Evolutionary conservation across 73 alveolate species (phyloP).

Genomic region (Paramecium octaurelia): DNA sequence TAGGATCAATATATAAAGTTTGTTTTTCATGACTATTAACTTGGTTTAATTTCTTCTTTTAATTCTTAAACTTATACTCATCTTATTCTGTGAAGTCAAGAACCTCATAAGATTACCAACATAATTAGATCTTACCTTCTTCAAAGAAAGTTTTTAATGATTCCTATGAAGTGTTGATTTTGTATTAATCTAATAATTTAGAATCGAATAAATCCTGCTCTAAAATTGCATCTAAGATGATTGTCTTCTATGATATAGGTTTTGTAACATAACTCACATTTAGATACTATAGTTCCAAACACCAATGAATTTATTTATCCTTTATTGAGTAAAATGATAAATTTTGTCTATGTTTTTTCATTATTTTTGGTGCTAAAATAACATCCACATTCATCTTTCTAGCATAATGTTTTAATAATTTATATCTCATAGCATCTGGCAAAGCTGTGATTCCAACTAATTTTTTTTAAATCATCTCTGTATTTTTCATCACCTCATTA

Average conservation of each 20-base stretch:
- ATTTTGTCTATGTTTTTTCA: constrained; percentile 36
- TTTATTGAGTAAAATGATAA: constrained; percentile 36
- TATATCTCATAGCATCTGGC: constrained; percentile 51
- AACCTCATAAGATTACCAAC: constrained; percentile 7
- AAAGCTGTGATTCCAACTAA: constrained; percentile 32
- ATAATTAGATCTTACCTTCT: neutral
- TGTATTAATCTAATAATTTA: neutral
- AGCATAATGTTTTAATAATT: constrained; percentile 37
- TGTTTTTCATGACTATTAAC: neutral
- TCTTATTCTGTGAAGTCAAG: neutral
- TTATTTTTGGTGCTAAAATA: constrained; percentile 41
- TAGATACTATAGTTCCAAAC: constrained; percentile 8
- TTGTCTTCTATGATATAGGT: constrained; percentile 7
- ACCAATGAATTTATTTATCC: constrained; percentile 46
- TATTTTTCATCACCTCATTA: constrained; percentile 1
- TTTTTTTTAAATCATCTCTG: constrained; percentile 10
- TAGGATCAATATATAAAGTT: neutral
- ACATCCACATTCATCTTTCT: constrained; percentile 10
- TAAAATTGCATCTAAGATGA: neutral
- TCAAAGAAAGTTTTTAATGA: neutral
- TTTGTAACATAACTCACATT: neutral
- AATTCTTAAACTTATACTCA: constrained; percentile 24
- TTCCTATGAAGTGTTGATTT: neutral
- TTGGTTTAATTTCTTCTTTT: neutral
- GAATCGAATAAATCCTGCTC: neutral